Evolutionary conservation across 176 grass and related monocot species (phyloP).

Genomic region (Hordeum marinum): DNA sequence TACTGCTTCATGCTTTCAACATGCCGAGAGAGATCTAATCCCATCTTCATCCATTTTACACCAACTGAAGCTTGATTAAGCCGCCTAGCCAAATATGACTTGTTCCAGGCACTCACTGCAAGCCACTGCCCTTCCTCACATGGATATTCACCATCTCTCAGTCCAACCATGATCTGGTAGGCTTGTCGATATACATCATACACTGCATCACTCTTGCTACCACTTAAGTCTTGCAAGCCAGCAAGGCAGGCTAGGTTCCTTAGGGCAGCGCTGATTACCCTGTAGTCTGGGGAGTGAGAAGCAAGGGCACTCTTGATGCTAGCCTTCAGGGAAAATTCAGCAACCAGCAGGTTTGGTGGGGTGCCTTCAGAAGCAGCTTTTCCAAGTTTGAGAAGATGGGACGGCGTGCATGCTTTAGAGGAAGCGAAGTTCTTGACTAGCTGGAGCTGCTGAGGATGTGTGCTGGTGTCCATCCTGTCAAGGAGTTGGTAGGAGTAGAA

Average conservation of each 20-base stretch:
- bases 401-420: slow-evolving; percentile 59
- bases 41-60: slow-evolving; percentile 90
- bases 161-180: slow-evolving; percentile 81
- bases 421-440: slow-evolving; percentile 71
- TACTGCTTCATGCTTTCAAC: slow-evolving; percentile 69
- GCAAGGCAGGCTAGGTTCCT: slow-evolving; percentile 63
- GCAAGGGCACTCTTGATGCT: slow-evolving; percentile 58
- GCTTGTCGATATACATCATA: slow-evolving; percentile 78
- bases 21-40: slow-evolving; percentile 67
- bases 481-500: slow-evolving; percentile 65
- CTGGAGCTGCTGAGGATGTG: slow-evolving; percentile 56
- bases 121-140: slow-evolving; percentile 86
- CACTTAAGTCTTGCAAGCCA: slow-evolving; percentile 43
- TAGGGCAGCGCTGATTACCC: slow-evolving; percentile 57
- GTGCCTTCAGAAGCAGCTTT: slow-evolving; percentile 45
- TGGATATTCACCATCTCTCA: slow-evolving; percentile 77
- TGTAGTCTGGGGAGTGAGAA: slow-evolving; percentile 64
- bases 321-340: slow-evolving; percentile 69
- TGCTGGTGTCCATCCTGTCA: slow-evolving; percentile 35
- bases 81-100: slow-evolving; percentile 44
- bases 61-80: slow-evolving; percentile 51
- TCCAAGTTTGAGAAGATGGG: slow-evolving; percentile 61
- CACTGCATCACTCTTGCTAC: slow-evolving; percentile 49
- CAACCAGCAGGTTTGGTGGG: slow-evolving; percentile 53
- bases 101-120: slow-evolving; percentile 76